Base-by-base conservation (phyloP, 2,329 filamentous ascomycete species). In the Nothopassalora personata region DNA sequence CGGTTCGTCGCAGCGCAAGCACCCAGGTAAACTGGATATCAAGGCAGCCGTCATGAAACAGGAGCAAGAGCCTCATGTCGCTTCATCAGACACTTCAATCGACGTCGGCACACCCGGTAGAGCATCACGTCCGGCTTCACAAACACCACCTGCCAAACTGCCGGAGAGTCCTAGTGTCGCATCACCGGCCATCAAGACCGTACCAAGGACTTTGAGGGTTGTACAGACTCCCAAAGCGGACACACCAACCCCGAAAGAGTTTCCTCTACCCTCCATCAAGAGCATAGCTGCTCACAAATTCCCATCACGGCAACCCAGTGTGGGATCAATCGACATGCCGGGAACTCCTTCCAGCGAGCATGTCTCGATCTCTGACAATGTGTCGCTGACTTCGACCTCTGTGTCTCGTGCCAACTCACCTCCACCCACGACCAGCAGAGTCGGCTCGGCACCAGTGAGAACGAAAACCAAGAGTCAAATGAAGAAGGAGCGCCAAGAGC, bases 401-500 rank as follows among this genome's bases (percentile, higher is more conserved):
- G 75, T 88, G 34, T 90, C 89, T 13, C 83, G 89, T 47, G 84
- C 88, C 15, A 89, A 81, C 68, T 91, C 89, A 4, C 89, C 89
- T 3, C 77, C 78, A 28, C 87, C 86, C 7, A 82, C 82, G 31
- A 77, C 53, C 8, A 66, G 79, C 3, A 87, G 81, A 66, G 78
- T 91, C 51, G 88, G 89, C 4, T 84, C 85, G 50, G 87, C 88
- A 4, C 85, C 87, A 13, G 79, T 89, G 3, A 81, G 88, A 60
- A 77, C 79, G 23, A 89, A 87, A 49, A 91, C 89, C 8, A 92
- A 91, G 77, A 91, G 86, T 67, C 87, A 90, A 71, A 83, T 88
- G 70, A 88, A 88, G 70, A 93, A 92, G 73, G 84, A 89, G 68
- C 66, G 73, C 3, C 71, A 73, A 58, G 72, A 73, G 59, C 67